Evolutionary conservation across 2,329 filamentous ascomycete species (phyloP).

Genomic region (Aspergillus bombycis): DNA sequence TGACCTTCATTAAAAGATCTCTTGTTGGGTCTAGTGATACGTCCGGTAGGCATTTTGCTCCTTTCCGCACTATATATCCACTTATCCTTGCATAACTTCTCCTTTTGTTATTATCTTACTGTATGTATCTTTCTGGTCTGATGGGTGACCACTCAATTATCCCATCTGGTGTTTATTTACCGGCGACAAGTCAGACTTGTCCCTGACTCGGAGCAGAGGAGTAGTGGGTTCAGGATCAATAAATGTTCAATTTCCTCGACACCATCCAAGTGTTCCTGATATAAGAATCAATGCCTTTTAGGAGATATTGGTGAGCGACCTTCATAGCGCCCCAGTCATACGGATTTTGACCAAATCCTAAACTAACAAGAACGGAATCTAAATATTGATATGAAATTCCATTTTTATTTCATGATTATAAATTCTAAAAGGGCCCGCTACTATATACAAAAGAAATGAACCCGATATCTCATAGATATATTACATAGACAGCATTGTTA

Average conservation of each 20-base stretch:
- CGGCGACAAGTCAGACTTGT: not conserved
- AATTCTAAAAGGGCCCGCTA: slow-evolving; percentile 5
- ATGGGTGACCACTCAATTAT: not conserved
- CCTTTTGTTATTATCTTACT: not conserved
- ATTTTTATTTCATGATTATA: not conserved
- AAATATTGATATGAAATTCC: not conserved
- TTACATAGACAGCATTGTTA: slow-evolving; percentile 4
- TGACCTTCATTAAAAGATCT: not conserved
- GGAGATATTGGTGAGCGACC: not conserved
- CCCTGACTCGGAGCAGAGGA: not conserved
- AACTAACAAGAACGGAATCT: not conserved
- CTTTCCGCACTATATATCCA: slow-evolving; percentile 1
- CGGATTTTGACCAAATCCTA: not conserved
- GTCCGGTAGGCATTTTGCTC: not conserved
- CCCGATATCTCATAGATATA: slow-evolving; percentile 9
- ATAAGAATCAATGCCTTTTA: not conserved
- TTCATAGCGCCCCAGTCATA: not conserved
- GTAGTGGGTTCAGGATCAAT: slow-evolving; percentile 2
- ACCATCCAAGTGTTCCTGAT: no score
- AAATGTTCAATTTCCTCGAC: not conserved
- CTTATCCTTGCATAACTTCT: not conserved
- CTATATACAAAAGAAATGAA: slow-evolving; percentile 7
- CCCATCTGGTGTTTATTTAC: not conserved
- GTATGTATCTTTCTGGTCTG: slow-evolving; percentile 3
- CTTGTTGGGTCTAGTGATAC: not conserved